Evolutionary conservation across 176 grass and related monocot genomes (phyloP).

Genomic region (Dendrocalamus sinicus): DNA sequence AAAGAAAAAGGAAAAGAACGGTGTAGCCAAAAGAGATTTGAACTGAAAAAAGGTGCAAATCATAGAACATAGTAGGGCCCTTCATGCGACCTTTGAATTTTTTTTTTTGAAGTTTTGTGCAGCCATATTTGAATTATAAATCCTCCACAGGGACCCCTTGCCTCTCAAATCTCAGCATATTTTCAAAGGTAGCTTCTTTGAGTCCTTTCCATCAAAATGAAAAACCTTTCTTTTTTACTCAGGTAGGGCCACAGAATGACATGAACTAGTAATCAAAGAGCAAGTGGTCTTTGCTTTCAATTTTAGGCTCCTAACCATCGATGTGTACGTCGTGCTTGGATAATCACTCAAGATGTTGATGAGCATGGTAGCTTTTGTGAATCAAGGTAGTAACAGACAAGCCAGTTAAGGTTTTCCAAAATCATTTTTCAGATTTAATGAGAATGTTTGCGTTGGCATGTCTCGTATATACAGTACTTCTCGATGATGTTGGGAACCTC

Average conservation of each 20-base stretch:
- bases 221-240: slow-evolving; percentile 24
- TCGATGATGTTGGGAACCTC: not conserved
- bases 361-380: not conserved
- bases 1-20: slow-evolving; percentile 33
- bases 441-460: not conserved
- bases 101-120: not conserved
- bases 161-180: slow-evolving; percentile 48
- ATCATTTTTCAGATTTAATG: not conserved
- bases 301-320: slow-evolving; percentile 7
- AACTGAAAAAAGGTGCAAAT: not conserved
- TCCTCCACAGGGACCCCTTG: not conserved
- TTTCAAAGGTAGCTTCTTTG: slow-evolving; percentile 53
- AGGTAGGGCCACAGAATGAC: slow-evolving; percentile 6
- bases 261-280: not conserved
- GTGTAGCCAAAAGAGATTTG: slow-evolving; percentile 12
- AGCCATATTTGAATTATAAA: slow-evolving; percentile 39
- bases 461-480: not conserved
- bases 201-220: slow-evolving; percentile 26
- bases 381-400: not conserved
- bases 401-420: not conserved
- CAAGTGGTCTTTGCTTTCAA: slow-evolving; percentile 16
- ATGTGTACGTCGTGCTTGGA: not conserved
- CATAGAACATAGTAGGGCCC: slow-evolving; percentile 40
- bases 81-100: slow-evolving; percentile 33
- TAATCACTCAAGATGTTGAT: not conserved